Evolutionary conservation across 106 monocot genomes (phyloP), one percentile per base, ranked within the genome.

Genomic region (Alisma plantagoaquatica): DNA sequence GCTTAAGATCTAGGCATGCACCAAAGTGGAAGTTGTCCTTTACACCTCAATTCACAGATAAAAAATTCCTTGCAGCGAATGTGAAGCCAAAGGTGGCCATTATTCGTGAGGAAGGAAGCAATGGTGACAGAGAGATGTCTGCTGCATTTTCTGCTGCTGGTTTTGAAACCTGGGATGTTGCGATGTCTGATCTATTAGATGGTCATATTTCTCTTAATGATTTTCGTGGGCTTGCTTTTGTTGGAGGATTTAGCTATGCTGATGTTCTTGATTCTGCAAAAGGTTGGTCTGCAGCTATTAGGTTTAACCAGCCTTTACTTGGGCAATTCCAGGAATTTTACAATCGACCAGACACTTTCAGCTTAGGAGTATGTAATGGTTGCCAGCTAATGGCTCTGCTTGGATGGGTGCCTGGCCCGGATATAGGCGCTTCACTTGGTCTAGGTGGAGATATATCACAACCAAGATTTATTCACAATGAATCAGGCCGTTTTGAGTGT

Each of bases 361-460:
- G 88, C 62, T 76, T 96, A 59, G 96, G 96, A 25, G 69, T 96
- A 10, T 96, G 96, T 59, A 96, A 96, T 54, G 96, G 96, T 29
- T 96, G 91, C 51, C 96, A 96, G 56, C 78, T 96, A 14, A 96
- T 96, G 96, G 96, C 96, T 45, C 78, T 96, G 7, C 81, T 96
- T 42, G 96, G 96, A 17, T 96, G 96, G 88, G 75, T 96, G 4
- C 94, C 92, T 15, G 79, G 83, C 19, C 64, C 57, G 12, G 63
- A 67, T 49, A 59, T 60, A 0, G 76, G 62, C 0, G 65, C 69
- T 56, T 42, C 80, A 26, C 46, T 65, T 26, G 82, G 59, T 18
- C 19, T 11, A 57, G 71, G 62, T 24, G 77, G 70, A 2, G 87
- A 87, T 61, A 31, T 63, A 14, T 72, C 77, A 23, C 88, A 81